Base-by-base conservation (phyloP, 2,329 filamentous ascomycete species). In the Didymosphaeria variabile region DNA sequence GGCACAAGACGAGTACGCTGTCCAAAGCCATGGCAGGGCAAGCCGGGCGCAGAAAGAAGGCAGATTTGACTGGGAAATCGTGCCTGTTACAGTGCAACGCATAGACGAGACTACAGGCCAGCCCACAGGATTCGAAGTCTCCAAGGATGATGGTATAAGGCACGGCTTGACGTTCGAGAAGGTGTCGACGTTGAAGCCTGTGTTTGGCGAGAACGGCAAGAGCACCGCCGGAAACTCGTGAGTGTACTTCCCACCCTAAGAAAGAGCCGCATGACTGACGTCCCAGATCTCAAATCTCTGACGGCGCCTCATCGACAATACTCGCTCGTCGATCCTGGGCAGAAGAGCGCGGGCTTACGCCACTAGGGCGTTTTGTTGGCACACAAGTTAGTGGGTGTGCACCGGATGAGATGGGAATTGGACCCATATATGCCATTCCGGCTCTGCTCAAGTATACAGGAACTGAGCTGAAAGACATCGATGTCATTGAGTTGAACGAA, bases 391-490 rank as follows among this genome's bases (percentile, higher is more conserved):
- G 92, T 49, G 94, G 94, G 68, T 88, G 97, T 10, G 89, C 94
- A 0, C 95, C 95, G 5, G 88, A 95, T 68, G 92, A 98, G 81
- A 98, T 99, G 95, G 95, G 94, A 64, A 97, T 97, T 67, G 91
- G 91, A 57, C 92, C 92, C 45, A 88, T 89, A 54, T 80, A 85
- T 60, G 86, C 87, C n/a, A 87, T 89, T 64, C 87, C 87, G 63
- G 97, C 97, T 85, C 87, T 98, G 50, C 87, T 97, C 52, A 81
- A 83, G 74, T 90, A 94, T 81, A 88, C 90, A 83, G 88, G 90
- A 78, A 81, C 98, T 62, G 87, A 85, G 36, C 84, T 96, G 58
- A 87, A 90, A 61, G 94, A 98, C 72, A 87, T 95, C 63, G 95
- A 98, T 75, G 86, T 98, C 51, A 84, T 94, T 69, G 94, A 98